Base-by-base conservation (phyloP, 2,329 filamentous ascomycete genomes). In the Colletotrichum destructivum region DNA sequence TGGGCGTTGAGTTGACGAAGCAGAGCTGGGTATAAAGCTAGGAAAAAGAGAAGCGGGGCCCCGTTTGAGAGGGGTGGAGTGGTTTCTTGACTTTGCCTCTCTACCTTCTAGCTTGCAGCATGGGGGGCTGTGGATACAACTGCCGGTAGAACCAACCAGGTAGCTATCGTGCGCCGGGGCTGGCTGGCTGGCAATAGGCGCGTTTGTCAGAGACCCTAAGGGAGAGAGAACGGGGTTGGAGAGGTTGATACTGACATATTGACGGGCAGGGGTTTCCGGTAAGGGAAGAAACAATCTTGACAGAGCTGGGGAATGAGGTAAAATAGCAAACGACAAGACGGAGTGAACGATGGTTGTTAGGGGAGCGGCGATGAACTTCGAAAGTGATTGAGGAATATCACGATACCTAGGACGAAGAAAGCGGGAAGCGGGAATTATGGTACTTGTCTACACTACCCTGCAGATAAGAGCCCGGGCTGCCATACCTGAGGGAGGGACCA, bases 241-340 rank as follows among this genome's bases (percentile, higher is more conserved):
- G 54, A 56, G 54, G n/a, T 12, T 40, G 54, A 35, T 38, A 38
- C 35, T 38, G 35, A 38, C 35, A 35, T 9, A 9, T 35, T 35
- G 31, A 55, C 18, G 18, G 26, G 54, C 42, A 15, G 35, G 63
- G 31, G 26, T 40, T n/a, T 23, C 8, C 21, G 26, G 57, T 15
- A 11, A 38, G 52, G 21, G 40, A 21, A n/a, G 38, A 42, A 54
- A 26, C 15, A 21, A 61, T 21, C 26, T 23, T 16, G 40, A 52
- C 65, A 63, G 51, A 35, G 66, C 49, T 44, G 56, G 26, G 65
- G 65, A 9, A 18, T 13, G 16, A 46, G 51, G 40, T 42, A 21
- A 64, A 40, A 18, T 40, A n/a, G 40, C 47, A 2, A 49, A 52
- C n/a, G 42, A 54, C 26, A 26, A 13, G 38, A 35, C n/a, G 40